Evolutionary conservation across 176 grass and related monocot species (phyloP), one percentile per base, ranked within the genome.

Genomic region (Leersia perrieri): DNA sequence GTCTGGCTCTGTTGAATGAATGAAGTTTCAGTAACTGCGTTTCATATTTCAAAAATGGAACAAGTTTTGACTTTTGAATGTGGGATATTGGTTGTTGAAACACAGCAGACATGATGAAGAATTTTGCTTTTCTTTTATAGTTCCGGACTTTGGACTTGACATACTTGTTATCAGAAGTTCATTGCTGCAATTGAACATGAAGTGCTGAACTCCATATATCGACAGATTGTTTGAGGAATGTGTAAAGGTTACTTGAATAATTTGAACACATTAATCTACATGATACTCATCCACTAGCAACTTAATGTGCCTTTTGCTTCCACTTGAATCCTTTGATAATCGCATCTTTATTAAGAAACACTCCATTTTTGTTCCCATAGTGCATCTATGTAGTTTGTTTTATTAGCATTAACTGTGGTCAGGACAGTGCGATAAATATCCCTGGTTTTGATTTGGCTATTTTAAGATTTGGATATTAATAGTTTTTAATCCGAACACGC

Each of bases 31-130:
- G 33, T 73, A 78, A 64, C 73, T 58, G 28, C 16, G 42, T 55
- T 72, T 30, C 63, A 34, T 83, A n/a, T 83, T 60, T 65, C 44
- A 60, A 23, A 73, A 67, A 73, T 31, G 60, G 33, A 83, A 28
- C 32, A 66, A 73, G n/a, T 67, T 57, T 12, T 30, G 29, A 75
- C 22, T 80, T 61, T 68, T 75, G 60, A 75, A 44, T 45, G 25
- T 9, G 11, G 33, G 63, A 47, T 39, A 68, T 62, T 69, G 63
- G 14, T 81, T 30, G 7, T 31, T 75, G 51, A 75, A 29, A 68
- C 35, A 61, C 25, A 64, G 16, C n/a, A 72, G 41, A 42, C 57
- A 66, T 44, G 34, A 55, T 74, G 28, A 60, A 73, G 68, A 23
- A 29, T 80, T 80, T 80, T 74, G 70, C 34, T 55, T 51, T 33